These are phyloP conservation scores for Phytophthora ramorum DNA, from an alignment of 352 stramenopile species.

Conservation along the genomic window DNA sequence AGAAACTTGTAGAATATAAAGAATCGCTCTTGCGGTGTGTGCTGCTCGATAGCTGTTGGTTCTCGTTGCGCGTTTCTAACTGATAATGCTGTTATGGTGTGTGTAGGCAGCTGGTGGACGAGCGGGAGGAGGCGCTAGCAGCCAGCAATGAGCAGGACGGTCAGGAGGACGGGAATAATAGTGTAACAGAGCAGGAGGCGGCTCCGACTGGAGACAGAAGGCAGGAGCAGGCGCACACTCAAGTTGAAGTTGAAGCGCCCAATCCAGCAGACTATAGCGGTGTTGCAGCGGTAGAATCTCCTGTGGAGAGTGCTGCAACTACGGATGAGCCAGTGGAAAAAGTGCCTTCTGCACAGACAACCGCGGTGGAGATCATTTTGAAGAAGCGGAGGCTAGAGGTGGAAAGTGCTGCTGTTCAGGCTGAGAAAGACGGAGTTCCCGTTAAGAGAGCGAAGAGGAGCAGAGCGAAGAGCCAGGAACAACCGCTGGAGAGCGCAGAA, in stretches of 20 bases:
- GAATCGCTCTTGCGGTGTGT: constrained; percentile 70
- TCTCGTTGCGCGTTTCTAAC: constrained; percentile 10
- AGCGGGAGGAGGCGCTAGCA: constrained; percentile 49
- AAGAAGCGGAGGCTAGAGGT: constrained; percentile 42
- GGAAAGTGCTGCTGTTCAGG: constrained; percentile 1
- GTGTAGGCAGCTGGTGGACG: constrained; percentile 67
- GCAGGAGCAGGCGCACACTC: constrained; percentile 9
- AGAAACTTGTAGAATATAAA: constrained; percentile 81
- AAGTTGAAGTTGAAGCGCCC: constrained; percentile 5
- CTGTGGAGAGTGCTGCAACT: constrained; percentile 3
- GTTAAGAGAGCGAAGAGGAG: constrained; percentile 29
- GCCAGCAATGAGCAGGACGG: constrained; percentile 19
- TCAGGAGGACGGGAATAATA: constrained; percentile 29
- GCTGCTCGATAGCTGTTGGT: not conserved
- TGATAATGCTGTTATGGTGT: not conserved
- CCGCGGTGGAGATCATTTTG: constrained; percentile 17
- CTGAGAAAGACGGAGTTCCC: constrained; percentile 6
- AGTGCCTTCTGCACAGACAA: not conserved
- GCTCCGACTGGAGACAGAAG: not conserved
- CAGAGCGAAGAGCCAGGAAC: constrained; percentile 10
- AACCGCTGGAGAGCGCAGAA: constrained; percentile 2
- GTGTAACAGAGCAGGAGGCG: constrained; percentile 30
- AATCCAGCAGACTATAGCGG: not conserved
- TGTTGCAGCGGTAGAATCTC: constrained; percentile 3
- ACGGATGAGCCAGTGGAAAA: constrained; percentile 20